phyloP scores from a whole-genome alignment of 164 flowering plant genomes.

The Kalanchoe fedtschenkoi region DNA sequence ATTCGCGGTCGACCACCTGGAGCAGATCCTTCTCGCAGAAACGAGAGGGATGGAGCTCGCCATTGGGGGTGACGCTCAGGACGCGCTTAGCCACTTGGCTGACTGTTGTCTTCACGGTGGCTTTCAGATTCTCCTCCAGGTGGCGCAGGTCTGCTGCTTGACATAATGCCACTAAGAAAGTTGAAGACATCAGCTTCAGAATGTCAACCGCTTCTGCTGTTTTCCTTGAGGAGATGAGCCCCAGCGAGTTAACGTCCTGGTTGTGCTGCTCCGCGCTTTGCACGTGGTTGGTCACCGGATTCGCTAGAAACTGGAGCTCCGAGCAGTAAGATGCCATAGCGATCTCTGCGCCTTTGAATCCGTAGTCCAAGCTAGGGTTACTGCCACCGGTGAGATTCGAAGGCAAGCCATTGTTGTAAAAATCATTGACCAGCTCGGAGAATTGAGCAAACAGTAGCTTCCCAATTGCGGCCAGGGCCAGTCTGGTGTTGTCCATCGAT shows the following conservation, averaged over 20 bases:
- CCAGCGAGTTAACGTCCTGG: slow-evolving; percentile 61
- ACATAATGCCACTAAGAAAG: slow-evolving; percentile 44
- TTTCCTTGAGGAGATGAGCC: slow-evolving; percentile 47
- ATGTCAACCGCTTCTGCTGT: slow-evolving; percentile 51
- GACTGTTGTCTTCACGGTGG: slow-evolving; percentile 40
- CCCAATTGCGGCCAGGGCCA: slow-evolving; percentile 51
- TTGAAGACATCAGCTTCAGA: slow-evolving; percentile 49
- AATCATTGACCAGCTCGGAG: slow-evolving; percentile 57
- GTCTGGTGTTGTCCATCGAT: slow-evolving; percentile 57
- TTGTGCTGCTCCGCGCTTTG: slow-evolving; percentile 66
- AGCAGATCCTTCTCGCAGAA: slow-evolving; percentile 53
- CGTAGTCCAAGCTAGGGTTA: slow-evolving; percentile 66
- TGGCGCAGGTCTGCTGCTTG: slow-evolving; percentile 57
- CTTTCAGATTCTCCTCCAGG: slow-evolving; percentile 49
- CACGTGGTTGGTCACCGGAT: slow-evolving; percentile 60
- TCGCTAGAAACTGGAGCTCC: slow-evolving; percentile 54
- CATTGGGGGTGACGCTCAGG: slow-evolving; percentile 30
- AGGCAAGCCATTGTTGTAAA: slow-evolving; percentile 58
- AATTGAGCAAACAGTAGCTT: slow-evolving; percentile 62
- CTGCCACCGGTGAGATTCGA: slow-evolving; percentile 51
- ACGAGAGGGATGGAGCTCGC: slow-evolving; percentile 53
- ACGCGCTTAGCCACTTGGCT: slow-evolving; percentile 42
- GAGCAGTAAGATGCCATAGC: slow-evolving; percentile 61
- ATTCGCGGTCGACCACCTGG: slow-evolving; percentile 40
- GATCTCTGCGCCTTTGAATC: slow-evolving; percentile 49